A percentile compares a stretch with the other conserved stretches of the same genome.
These are phyloP conservation scores for Neonectria ditissima DNA, from an alignment of 2,329 filamentous ascomycete species.

Conservation along the genomic window DNA sequence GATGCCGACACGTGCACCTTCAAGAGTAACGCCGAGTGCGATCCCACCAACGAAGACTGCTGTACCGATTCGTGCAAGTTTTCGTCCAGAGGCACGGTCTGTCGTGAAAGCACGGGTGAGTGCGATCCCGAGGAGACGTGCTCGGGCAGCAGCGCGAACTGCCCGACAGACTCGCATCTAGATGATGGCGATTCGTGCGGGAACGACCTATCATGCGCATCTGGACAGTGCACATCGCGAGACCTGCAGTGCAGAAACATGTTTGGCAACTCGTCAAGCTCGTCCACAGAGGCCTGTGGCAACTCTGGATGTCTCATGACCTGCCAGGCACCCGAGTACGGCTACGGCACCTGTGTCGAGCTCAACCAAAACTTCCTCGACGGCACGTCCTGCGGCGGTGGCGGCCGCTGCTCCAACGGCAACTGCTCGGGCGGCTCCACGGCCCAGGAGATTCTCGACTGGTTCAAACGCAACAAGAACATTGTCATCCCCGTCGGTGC, in stretches of 20 bases:
- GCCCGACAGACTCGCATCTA: conserved; percentile 77
- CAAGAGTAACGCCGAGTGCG: conserved; percentile 79
- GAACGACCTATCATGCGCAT: conserved; percentile 79
- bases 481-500: conserved; percentile 84
- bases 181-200: conserved; percentile 81
- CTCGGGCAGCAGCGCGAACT: conserved; percentile 76
- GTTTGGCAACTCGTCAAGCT: conserved; percentile 80
- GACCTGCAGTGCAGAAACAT: conserved; percentile 89
- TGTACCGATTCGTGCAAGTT: conserved; percentile 77
- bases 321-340: conserved; percentile 79
- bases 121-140: conserved; percentile 92
- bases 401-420: conserved; percentile 84
- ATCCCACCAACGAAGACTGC: conserved; percentile 84
- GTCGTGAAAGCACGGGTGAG: conserved; percentile 79
- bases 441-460: conserved; percentile 76
- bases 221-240: conserved; percentile 93
- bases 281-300: conserved; percentile 83
- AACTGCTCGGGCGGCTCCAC: conserved; percentile 78
- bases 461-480: conserved; percentile 81
- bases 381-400: conserved; percentile 85
- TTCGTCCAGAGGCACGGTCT: conserved; percentile 76
- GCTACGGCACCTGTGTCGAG: conserved; percentile 73
- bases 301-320: conserved; percentile 75
- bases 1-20: conserved; percentile 89
- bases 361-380: conserved; percentile 95